phyloP scores from a whole-genome alignment of 352 stramenopile genomes.

The Phytophthora brassicae region DNA sequence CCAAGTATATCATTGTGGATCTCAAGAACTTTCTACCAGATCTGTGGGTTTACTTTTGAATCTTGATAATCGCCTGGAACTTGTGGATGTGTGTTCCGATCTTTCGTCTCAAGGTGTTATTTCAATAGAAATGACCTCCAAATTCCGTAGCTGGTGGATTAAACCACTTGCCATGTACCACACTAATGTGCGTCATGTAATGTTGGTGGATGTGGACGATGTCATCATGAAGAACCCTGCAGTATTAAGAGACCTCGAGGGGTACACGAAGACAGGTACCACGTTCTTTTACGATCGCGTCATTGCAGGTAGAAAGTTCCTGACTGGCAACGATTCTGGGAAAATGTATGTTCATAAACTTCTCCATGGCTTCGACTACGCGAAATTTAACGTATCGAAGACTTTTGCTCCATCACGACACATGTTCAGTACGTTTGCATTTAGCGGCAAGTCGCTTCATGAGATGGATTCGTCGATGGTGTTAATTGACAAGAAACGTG shows the following conservation, averaged over 20 bases:
- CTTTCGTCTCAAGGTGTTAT: slow-evolving; percentile 23
- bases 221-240: slow-evolving; percentile 50
- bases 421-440: slow-evolving; percentile 47
- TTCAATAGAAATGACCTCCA: slow-evolving; percentile 1
- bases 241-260: slow-evolving; percentile 31
- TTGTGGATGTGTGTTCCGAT: slow-evolving; percentile 46
- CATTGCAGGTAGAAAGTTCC: slow-evolving; percentile 36
- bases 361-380: slow-evolving; percentile 51
- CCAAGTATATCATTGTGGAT: slow-evolving; percentile 33
- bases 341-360: slow-evolving; percentile 41
- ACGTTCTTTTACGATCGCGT: slow-evolving; percentile 73
- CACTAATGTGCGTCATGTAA: slow-evolving; percentile 36
- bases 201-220: slow-evolving; percentile 56
- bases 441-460: slow-evolving; percentile 43
- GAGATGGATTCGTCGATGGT: slow-evolving; percentile 72
- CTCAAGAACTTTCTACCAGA: slow-evolving; percentile 41
- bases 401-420: slow-evolving; percentile 34
- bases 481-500: slow-evolving; percentile 44
- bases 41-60: slow-evolving; percentile 27
- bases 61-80: slow-evolving; percentile 29
- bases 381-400: slow-evolving; percentile 32
- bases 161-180: slow-evolving; percentile 47
- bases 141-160: slow-evolving; percentile 47
- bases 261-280: slow-evolving; percentile 48
- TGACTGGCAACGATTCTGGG: slow-evolving; percentile 36